Evolutionary conservation across 306 rosid species (phyloP).

Genomic region (Rosa chinensis): DNA sequence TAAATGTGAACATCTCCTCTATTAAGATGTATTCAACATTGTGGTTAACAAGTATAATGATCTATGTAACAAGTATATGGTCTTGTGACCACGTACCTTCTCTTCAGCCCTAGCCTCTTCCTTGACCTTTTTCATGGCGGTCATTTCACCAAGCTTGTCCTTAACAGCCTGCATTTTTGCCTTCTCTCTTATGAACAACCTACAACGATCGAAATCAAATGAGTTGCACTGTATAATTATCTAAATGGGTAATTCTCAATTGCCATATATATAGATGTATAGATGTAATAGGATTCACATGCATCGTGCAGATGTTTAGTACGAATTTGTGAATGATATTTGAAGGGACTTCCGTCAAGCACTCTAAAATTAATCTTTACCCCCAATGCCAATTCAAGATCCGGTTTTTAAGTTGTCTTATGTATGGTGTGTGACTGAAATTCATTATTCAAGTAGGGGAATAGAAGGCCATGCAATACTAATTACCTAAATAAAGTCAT

Average conservation of each 20-base stretch:
- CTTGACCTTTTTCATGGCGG: conserved; percentile 55
- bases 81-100: conserved; percentile 33
- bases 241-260: not conserved
- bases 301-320: not conserved
- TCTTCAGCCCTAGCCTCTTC: conserved; percentile 71
- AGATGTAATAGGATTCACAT: not conserved
- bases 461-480: no score
- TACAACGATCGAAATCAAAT: not conserved
- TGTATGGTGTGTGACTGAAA: not conserved
- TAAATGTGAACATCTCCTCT: no score
- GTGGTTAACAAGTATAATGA: not conserved
- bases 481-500: not conserved
- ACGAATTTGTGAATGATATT: conserved; percentile 2
- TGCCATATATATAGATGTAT: conserved; percentile 16
- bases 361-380: not conserved
- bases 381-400: not conserved
- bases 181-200: conserved; percentile 1
- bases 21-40: no score
- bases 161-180: conserved; percentile 68
- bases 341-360: not conserved
- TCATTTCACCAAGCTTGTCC: conserved; percentile 58
- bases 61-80: not conserved
- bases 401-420: not conserved
- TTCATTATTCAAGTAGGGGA: not conserved
- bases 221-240: not conserved